phyloP scores from a whole-genome alignment of 2,329 filamentous ascomycete genomes.

The Rutstroemia sp. region DNA sequence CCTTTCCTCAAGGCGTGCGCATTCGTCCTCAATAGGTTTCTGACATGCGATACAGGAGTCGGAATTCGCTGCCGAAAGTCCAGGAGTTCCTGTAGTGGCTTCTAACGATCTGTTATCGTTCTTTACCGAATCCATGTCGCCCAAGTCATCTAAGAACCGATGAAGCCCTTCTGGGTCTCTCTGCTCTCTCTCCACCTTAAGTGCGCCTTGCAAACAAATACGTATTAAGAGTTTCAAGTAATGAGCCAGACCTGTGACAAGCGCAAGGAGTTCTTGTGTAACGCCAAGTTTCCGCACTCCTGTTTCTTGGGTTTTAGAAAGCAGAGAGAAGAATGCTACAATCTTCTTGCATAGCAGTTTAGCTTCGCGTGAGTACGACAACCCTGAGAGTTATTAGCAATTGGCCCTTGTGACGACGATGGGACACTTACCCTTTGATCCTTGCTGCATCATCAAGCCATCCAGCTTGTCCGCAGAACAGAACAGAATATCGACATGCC shows the following conservation, averaged over 20 bases:
- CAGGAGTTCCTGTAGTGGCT: conserved; percentile 55
- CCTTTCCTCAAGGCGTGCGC: conserved; percentile 64
- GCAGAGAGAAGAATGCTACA: conserved; percentile 89
- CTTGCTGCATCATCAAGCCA: conserved; percentile 56
- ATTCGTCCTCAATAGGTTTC: conserved; percentile 91
- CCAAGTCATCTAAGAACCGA: conserved; percentile 75
- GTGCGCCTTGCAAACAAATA: conserved; percentile 87
- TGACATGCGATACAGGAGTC: conserved; percentile 80
- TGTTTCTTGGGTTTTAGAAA: conserved; percentile 90
- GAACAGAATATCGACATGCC: conserved; percentile 91
- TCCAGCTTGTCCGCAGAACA: conserved; percentile 81
- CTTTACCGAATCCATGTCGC: conserved; percentile 71
- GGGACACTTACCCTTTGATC: conserved; percentile 63
- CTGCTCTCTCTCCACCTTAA: conserved; percentile 84
- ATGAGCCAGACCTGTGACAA: conserved; percentile 92
- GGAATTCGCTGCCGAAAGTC: conserved; percentile 65
- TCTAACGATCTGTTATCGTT: conserved; percentile 63
- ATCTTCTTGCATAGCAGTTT: conserved; percentile 99
- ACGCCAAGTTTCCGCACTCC: conserved; percentile 88
- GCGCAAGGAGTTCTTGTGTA: conserved; percentile 93
- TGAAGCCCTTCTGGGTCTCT: conserved; percentile 67
- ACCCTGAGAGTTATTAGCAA: conserved; percentile 41
- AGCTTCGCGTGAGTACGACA: conserved; percentile 91
- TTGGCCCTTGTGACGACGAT: neutral
- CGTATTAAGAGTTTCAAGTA: conserved; percentile 96